Conservation (phyloP, 179 eudicot species). For the Patellifolia procumbens region DNA sequence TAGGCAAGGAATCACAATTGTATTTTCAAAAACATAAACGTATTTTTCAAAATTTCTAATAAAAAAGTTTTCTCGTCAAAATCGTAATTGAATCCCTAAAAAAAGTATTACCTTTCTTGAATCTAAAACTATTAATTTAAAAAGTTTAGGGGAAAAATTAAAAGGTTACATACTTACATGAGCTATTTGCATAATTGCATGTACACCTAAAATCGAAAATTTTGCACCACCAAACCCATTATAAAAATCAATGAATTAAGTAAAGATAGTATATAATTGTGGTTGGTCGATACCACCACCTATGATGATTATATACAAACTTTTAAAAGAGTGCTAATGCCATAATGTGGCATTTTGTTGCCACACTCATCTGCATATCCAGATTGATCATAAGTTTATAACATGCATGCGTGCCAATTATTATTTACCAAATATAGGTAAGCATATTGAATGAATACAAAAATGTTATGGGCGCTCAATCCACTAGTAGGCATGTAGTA, state of each 20-base stretch:
- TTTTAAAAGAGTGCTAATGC: constrained; percentile 1
- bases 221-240: neutral
- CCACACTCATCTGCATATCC: neutral
- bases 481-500: neutral
- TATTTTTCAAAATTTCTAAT: no score
- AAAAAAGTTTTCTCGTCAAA: no score
- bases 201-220: neutral
- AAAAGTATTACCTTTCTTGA: no score
- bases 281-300: constrained; percentile 6
- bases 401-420: constrained; percentile 15
- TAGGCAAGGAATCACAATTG: no score
- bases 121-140: no score
- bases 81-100: no score
- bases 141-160: no score
- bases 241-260: neutral
- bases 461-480: neutral
- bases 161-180: no score
- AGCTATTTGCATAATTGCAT: no score
- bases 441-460: neutral
- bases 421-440: neutral
- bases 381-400: neutral
- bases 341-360: constrained; percentile 7
- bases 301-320: neutral
- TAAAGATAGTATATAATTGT: neutral
- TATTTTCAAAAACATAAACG: no score